These are phyloP conservation scores for Suillus brevipes DNA, from an alignment of 768 basidiomycete species.

Conservation along the genomic window DNA sequence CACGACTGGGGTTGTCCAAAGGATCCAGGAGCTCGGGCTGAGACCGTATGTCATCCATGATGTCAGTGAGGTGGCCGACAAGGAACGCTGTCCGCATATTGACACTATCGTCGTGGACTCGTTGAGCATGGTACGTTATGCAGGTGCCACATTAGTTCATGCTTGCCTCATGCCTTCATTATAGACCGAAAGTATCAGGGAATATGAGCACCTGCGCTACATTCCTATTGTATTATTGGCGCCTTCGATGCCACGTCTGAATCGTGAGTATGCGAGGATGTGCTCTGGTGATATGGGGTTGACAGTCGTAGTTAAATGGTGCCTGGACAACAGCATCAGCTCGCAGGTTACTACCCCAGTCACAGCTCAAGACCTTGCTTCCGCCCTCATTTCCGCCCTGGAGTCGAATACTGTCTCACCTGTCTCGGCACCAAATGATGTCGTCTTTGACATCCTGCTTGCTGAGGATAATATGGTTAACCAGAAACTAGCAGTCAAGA, in stretches of 20 bases:
- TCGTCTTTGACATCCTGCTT: slow-evolving; percentile 88
- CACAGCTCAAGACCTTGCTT: slow-evolving; percentile 82
- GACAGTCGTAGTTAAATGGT: slow-evolving; percentile 78
- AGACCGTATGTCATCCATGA: slow-evolving; percentile 74
- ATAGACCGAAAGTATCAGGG: slow-evolving; percentile 87
- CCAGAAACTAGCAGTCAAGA: slow-evolving; percentile 95
- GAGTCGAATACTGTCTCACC: slow-evolving; percentile 94
- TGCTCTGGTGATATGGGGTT: slow-evolving; percentile 9
- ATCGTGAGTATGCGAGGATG: slow-evolving; percentile 50
- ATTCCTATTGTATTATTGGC: slow-evolving; percentile 93
- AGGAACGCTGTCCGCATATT: slow-evolving; percentile 81
- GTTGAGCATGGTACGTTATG: slow-evolving; percentile 66
- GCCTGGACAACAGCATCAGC: slow-evolving; percentile 93
- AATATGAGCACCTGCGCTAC: slow-evolving; percentile 92
- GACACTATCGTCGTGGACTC: slow-evolving; percentile 97
- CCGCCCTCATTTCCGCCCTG: slow-evolving; percentile 90
- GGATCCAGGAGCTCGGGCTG: slow-evolving; percentile 78
- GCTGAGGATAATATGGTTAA: slow-evolving; percentile 97
- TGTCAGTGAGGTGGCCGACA: slow-evolving; percentile 79
- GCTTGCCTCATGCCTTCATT: slow-evolving; percentile 20
- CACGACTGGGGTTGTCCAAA: slow-evolving; percentile 68
- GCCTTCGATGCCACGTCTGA: slow-evolving; percentile 72
- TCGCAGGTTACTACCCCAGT: slow-evolving; percentile 93
- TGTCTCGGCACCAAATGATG: slow-evolving; percentile 81
- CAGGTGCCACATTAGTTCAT: slow-evolving; percentile 1